Evolutionary conservation across 1,284 basidiomycete genomes (phyloP), one percentile per base, ranked within the genome.

Genomic region (Mycosarcoma maydis): DNA sequence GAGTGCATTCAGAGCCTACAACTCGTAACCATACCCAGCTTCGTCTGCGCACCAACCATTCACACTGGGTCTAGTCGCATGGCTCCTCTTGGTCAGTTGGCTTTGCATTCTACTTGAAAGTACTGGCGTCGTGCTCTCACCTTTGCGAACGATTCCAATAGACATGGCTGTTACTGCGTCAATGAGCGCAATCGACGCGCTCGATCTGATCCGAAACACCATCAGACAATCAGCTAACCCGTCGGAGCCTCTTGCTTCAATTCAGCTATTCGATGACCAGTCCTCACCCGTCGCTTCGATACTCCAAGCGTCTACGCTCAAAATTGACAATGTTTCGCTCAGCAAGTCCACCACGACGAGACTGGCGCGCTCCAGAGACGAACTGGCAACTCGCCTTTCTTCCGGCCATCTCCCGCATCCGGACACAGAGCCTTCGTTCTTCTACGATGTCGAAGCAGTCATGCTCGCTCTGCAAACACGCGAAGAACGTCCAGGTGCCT

Each of bases 381-480:
- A 58, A 37, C 41, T 70, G 33, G 52, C 61, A 3, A 16, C 56
- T 13, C 50, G 39, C 16, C 45, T 62, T 6, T 34, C 49, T n/a
- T 53, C 66, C 23, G 37, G 50, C 39, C 30, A 52, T 14, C 27
- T 48, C 11, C 67, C 60, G 3, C 34, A 50, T 16, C 69, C 64
- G 6, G 59, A 54, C 20, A 43, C 52, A 3, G 62, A 73, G 19
- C 73, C 76, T 3, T 37, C 57, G 1, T 57, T 62, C 40, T 80
- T 77, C 56, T 55, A 79, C 39, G 51, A 73, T 16, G 57, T 79
- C 17, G 69, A 71, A 38, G 74, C 75, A 4, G 61, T 81, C 33
- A 47, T 80, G 17, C 78, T 81, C 46, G 76, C 75, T 6, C 41
- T 77, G 2, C 65, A 73, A 47, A 69, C 72, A 37, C 67, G 68